Evolutionary conservation across 78 protist species (phyloP), one percentile per base, ranked within the genome.

Genomic region (Dictyostelium capitatum): DNA sequence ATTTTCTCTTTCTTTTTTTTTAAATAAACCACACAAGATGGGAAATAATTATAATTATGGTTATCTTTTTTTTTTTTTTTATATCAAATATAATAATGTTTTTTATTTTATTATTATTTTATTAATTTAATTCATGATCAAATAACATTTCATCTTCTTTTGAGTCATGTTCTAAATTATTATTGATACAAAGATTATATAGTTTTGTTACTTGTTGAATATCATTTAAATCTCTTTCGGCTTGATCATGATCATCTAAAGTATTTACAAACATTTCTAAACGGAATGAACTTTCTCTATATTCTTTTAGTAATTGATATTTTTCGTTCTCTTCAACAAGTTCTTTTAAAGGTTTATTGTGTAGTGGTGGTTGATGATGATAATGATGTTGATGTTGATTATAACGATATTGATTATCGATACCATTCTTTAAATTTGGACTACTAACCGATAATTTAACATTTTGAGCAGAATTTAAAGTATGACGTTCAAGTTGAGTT

Each of bases 191-290:
- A 20, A 56, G 65, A 56, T 56, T 56, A 14, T 56, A 56, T 20
- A 56, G 43, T 37, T 37, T 37, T 37, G 15, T 6, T 19, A 56
- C 19, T 20, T 20, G 28, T 56, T 25, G 65, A 56, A 37, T 28
- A 54, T 83, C 90, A 14, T 19, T 48, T 51, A 46, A 67, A n/a
- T 65, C 50, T 54, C 80, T 47, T 72, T 83, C 80, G 12, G 70
- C 80, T 48, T 74, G 64, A 74, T 74, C 81, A 20, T 46, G 30
- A 54, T 65, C 82, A 72, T 83, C 90, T 43, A 83, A 23, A 30
- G 90, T 70, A 6, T 12, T 47, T 12, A 79, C 90, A 53, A 83
- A 70, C 28, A 83, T 47, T 23, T 50, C 81, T 51, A 74, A 30
- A 43, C 81, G 47, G 10, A 43, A 4, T 7, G 25, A 43, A 48